Evolutionary conservation across 192 early-diverging fungal genomes (phyloP).

Genomic region (Umbelopsis sp.): DNA sequence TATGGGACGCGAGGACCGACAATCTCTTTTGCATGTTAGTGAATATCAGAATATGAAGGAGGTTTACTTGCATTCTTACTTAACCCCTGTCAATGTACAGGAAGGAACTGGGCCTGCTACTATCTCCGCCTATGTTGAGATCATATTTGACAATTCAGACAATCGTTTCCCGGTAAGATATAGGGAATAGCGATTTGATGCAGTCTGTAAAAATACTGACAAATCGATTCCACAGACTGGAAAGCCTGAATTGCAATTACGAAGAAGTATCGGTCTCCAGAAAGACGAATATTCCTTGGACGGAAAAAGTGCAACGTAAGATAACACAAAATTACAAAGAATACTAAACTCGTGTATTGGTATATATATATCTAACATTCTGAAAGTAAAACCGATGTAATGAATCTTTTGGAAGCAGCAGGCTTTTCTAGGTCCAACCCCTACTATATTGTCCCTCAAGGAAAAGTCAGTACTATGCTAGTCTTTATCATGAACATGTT

Average conservation of each 20-base stretch:
- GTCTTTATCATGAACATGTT: neutral
- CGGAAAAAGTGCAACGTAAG: slow-evolving; percentile 83
- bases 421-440: slow-evolving; percentile 97
- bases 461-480: slow-evolving; percentile 59
- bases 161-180: slow-evolving; percentile 82
- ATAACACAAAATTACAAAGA: too few relatives aligned
- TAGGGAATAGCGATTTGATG: neutral
- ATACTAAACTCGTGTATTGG: too few relatives aligned
- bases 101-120: slow-evolving; percentile 91
- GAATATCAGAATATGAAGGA: neutral
- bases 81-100: neutral
- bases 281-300: slow-evolving; percentile 99
- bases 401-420: slow-evolving; percentile 92
- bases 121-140: slow-evolving; percentile 94
- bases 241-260: slow-evolving; percentile 85
- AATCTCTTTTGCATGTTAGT: slow-evolving; percentile 86
- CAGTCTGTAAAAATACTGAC: neutral
- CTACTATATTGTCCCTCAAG: slow-evolving; percentile 99
- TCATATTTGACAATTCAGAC: slow-evolving; percentile 97
- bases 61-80: slow-evolving; percentile 36
- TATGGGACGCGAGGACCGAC: slow-evolving; percentile 91
- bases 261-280: slow-evolving; percentile 93
- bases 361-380: too few relatives aligned
- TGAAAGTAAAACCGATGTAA: slow-evolving; percentile 91
- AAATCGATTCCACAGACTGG: slow-evolving; percentile 63